Percentiles rank a stretch among this genome's conserved stretches.
These are phyloP conservation scores for Jatropha multifida DNA, from an alignment of 441 rosid genomes.

Conservation along the genomic window DNA sequence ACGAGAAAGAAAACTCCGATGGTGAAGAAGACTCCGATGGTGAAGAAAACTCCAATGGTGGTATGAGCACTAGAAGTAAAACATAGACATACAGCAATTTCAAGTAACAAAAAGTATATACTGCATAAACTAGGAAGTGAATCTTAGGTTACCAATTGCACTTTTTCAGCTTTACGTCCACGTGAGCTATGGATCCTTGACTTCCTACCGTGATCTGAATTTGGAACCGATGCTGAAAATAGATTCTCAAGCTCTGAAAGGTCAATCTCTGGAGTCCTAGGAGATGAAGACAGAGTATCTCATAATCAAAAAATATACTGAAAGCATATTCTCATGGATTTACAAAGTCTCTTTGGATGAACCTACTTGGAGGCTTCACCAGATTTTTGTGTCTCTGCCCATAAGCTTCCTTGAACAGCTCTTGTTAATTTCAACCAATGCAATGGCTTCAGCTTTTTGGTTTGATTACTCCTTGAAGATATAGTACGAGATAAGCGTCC, in stretches of 20 bases:
- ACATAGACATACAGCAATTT: neutral
- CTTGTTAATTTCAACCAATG: constrained; percentile 96
- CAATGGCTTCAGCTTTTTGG: constrained; percentile 85
- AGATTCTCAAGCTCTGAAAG: constrained; percentile 92
- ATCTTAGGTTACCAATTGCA: constrained; percentile 70
- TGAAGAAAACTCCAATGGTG: neutral
- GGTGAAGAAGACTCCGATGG: too few relatives aligned
- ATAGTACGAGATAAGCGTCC: constrained; percentile 69
- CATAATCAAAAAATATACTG: neutral
- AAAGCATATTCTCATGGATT: constrained; percentile 18
- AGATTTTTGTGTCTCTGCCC: constrained; percentile 94
- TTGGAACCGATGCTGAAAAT: constrained; percentile 72
- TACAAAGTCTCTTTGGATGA: constrained; percentile 13
- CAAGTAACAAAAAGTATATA: constrained; percentile 3
- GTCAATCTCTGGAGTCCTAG: constrained; percentile 94
- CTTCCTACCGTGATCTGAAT: constrained; percentile 48
- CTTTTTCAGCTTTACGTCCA: constrained; percentile 78
- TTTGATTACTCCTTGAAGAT: constrained; percentile 47
- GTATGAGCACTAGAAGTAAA: neutral
- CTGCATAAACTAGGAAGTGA: neutral
- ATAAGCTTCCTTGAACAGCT: constrained; percentile 93
- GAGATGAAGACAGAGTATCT: constrained; percentile 10
- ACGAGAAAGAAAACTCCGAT: neutral
- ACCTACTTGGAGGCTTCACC: constrained; percentile 84
- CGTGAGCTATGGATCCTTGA: constrained; percentile 37